A percentile compares a stretch with the other conserved stretches of the same genome.
Evolutionary conservation across 1,284 basidiomycete species (phyloP).

Genomic region (Neotropicomus parvogracilis): DNA sequence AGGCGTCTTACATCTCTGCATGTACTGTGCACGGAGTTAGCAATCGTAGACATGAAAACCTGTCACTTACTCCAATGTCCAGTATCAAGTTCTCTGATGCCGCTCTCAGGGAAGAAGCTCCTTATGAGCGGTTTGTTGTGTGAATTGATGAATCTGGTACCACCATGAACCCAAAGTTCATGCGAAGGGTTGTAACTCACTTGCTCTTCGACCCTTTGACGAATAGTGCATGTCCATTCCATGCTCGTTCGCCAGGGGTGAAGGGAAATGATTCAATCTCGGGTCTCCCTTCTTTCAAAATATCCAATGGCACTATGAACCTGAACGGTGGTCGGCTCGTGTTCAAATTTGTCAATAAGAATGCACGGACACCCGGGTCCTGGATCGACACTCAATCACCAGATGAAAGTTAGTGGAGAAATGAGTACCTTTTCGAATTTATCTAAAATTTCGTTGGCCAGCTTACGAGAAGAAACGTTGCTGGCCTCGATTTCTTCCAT

Average conservation of each 20-base stretch:
- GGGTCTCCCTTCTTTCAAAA: conserved; percentile 57
- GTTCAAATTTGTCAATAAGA: conserved; percentile 80
- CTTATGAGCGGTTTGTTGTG: conserved; percentile 56
- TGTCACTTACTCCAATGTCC: conserved; percentile 62
- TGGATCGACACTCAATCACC: conserved; percentile 30
- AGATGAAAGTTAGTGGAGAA: neutral
- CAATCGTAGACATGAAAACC: neutral
- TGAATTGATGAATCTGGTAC: conserved; percentile 64
- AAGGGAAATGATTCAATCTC: conserved; percentile 78
- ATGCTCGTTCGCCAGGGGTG: conserved; percentile 51
- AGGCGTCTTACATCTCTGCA: conserved; percentile 47
- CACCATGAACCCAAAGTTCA: neutral
- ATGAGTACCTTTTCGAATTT: conserved; percentile 55
- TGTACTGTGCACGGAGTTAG: conserved; percentile 42
- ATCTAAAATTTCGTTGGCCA: conserved; percentile 63
- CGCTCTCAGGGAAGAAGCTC: conserved; percentile 66
- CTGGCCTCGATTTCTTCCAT: conserved; percentile 68
- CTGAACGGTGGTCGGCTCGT: conserved; percentile 38
- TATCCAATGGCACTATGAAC: conserved; percentile 73
- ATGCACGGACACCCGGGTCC: conserved; percentile 70
- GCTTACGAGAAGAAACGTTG: conserved; percentile 53
- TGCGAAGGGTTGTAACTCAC: conserved; percentile 37
- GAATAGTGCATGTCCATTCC: conserved; percentile 65
- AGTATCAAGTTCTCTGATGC: conserved; percentile 52
- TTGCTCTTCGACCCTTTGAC: conserved; percentile 78